Evolutionary conservation across 495 filamentous ascomycete species (phyloP), one percentile per base, ranked within the genome.

Genomic region (Penicillium diatomitis): DNA sequence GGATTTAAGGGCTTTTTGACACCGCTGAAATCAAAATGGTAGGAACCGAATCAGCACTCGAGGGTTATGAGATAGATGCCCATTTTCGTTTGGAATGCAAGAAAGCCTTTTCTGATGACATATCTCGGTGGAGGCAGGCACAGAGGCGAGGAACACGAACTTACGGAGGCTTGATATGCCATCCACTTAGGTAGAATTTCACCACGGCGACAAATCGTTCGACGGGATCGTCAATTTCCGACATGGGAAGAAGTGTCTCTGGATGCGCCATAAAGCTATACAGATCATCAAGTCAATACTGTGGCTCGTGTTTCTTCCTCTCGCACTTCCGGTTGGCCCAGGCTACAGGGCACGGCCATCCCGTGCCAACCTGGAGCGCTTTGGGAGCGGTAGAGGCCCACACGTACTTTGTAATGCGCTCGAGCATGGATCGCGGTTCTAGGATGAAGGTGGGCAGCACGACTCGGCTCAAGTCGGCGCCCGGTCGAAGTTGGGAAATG

Each of bases 1-100:
- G 92, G 92, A 68, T 99, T 99, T 49, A 99, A 72, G 45, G 92
- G 92, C 60, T 99, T 99, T 75, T 99, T 99, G 55, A 99, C 92
- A 32, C 92, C 92, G 46, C 91, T 96, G 49, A 50, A 49, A 29
- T 31, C 2, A 28, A 3, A 37, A 8, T 6, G 31, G 12, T 35
- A 9, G 40, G 20, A 30, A 32, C 20, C 20, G 32, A 20, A 38
- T 56, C 38, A 57, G 44, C 10, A 20, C 20, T 20, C 20, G 20
- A 20, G 20, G 20, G 20, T 20, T 20, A 20, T 20, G 20, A 20
- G 20, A 20, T 20, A 20, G 20, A 20, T 20, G 20, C 20, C 20
- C 1, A 20, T 20, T 20, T 20, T 20, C 20, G 20, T 20, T 20
- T 20, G 20, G 2, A 20, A 20, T 2, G 20, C 20, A 20, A 20